Evolutionary conservation across 225 moss, liverwort and hornwort species (phyloP).

Genomic region (Physcomitrellopsis africana): DNA sequence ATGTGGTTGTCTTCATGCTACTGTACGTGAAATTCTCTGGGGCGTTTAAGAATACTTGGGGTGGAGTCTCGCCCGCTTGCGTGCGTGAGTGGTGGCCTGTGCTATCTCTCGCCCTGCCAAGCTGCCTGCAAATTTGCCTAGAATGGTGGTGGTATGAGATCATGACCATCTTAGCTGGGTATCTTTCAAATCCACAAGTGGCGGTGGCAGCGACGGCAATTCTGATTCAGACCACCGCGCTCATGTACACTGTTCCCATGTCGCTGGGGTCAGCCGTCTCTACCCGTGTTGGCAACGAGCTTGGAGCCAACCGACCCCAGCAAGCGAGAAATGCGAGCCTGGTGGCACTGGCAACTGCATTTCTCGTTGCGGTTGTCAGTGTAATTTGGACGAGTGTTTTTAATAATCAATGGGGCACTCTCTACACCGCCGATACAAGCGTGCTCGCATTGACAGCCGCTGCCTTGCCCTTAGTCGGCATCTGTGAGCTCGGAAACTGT

Average conservation of each 20-base stretch:
- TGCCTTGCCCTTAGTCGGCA: constrained; percentile 78
- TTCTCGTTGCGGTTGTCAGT: constrained; percentile 68
- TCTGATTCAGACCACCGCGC: constrained; percentile 86
- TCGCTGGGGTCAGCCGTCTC: constrained; percentile 86
- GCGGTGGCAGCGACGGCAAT: constrained; percentile 93
- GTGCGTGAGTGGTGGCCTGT: constrained; percentile 83
- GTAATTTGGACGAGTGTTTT: constrained; percentile 76
- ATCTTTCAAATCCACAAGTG: constrained; percentile 79
- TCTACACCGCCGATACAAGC: constrained; percentile 74
- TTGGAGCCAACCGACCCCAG: constrained; percentile 83
- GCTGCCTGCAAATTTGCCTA: constrained; percentile 84
- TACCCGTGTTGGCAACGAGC: constrained; percentile 90
- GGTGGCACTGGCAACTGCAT: constrained; percentile 70
- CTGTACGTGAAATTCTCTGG: constrained; percentile 68
- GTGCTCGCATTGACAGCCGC: constrained; percentile 80
- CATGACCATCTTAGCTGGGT: constrained; percentile 85
- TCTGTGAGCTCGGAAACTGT: constrained; percentile 97
- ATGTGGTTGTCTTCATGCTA: constrained; percentile 77
- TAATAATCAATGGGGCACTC: constrained; percentile 80
- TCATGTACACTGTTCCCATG: constrained; percentile 93
- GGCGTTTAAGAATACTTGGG: constrained; percentile 78
- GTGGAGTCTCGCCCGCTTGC: constrained; percentile 58
- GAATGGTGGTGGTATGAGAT: constrained; percentile 99
- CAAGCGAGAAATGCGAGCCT: constrained; percentile 74
- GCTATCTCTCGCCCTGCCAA: constrained; percentile 77